Base-by-base conservation (phyloP, 2,329 filamentous ascomycete species). In the Neonectria ditissima region DNA sequence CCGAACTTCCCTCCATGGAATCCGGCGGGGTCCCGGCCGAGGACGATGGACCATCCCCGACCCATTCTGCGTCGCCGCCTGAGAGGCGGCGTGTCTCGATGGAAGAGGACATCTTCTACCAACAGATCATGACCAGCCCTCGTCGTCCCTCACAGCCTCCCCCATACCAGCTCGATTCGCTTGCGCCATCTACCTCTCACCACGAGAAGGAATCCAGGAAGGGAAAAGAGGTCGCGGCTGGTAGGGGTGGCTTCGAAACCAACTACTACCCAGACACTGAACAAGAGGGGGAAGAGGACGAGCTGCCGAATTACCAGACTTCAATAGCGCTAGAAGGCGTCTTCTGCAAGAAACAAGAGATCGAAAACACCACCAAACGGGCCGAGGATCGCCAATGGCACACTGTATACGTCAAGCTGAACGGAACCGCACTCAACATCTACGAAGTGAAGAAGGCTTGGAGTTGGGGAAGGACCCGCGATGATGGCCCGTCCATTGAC, bases 351-450 rank as follows among this genome's bases (percentile, higher is more conserved):
- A 91, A 91, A 78, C 86, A 88, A 79, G 90, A 92, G 76, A 84
- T 92, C 59, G 84, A 88, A 65, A 85, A 89, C 62, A 87, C 89
- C 6, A 89, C 87, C 67, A 87, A 89, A 73, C 80, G 87, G 48
- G 86, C 89, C 45, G 81, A 85, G 65, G 84, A 89, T 70, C 84
- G 89, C 45, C 86, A 87, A 68, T 92, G 90, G 90, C 82, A 83
- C 67, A 82, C 86, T 59, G 84, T 87, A 22, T 90, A 88, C 64
- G 87, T 89, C 18, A 82, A 87, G 7, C 81, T 94, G 28, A 86
- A 87, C 70, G 91, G 91, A 10, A 93, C 91, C 0, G 85, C 89
- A 43, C 83, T 94, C 68, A 86, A 84, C 73, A 80, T 94, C 28
- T 84, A 92, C 79, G 83, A 86, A 55, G 82, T 86, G 57, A 92